phyloP scores from a whole-genome alignment of 345 rosid species.

The Citrus sinensis region DVS_A1.0 CM039169.1:14051501-14052000 shows the following conservation, averaged over 20 bases:
- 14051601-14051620: neutral
- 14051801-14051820: neutral
- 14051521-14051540: conserved; percentile 1
- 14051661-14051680: neutral
- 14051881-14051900: neutral
- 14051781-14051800: neutral
- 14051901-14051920: neutral
- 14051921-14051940: neutral
- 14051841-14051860: neutral
- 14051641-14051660: neutral
- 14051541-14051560: neutral
- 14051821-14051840: neutral
- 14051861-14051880: neutral
- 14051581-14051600: neutral
- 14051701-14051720: neutral
- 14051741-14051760: neutral
- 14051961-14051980: neutral
- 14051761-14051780: neutral
- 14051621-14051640: neutral
- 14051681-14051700: neutral
- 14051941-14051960: neutral
- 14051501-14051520: conserved; percentile 87
- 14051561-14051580: neutral
- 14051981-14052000: neutral
- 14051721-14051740: neutral